phyloP scores from a whole-genome alignment of 1,139 yeast species.

The Geotrichum histeridarum region DNA sequence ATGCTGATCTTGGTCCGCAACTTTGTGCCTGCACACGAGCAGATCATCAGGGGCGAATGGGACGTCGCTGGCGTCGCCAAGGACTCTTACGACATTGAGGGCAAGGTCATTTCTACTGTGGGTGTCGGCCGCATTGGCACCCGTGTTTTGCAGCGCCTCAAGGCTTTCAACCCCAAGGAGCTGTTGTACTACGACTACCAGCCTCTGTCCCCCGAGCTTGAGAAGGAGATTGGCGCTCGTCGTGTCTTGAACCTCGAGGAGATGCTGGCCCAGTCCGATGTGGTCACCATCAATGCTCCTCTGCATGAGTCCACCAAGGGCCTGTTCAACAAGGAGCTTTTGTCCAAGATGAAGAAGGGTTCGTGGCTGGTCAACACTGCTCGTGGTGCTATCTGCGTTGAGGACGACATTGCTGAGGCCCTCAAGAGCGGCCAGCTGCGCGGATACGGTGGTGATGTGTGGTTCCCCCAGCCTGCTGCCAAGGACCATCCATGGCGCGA shows the following conservation, averaged over 20 bases:
- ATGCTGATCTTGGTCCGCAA: constrained; percentile 67
- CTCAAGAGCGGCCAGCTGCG: constrained; percentile 61
- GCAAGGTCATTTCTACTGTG: constrained; percentile 69
- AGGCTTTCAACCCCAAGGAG: constrained; percentile 71
- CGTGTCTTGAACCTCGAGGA: constrained; percentile 63
- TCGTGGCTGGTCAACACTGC: constrained; percentile 80
- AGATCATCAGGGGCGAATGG: constrained; percentile 59
- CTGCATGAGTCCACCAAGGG: constrained; percentile 67
- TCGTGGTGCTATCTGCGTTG: constrained; percentile 73
- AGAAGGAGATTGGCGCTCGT: constrained; percentile 53
- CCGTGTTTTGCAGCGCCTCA: constrained; percentile 66
- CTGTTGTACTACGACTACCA: constrained; percentile 74
- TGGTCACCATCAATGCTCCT: constrained; percentile 75
- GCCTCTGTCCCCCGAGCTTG: constrained; percentile 54
- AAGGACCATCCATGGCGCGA: constrained; percentile 71
- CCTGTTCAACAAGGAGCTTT: constrained; percentile 58
- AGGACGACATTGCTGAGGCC: constrained; percentile 72
- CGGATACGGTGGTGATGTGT: constrained; percentile 84
- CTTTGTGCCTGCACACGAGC: constrained; percentile 74
- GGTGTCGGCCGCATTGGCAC: constrained; percentile 83
- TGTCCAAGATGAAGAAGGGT: constrained; percentile 71
- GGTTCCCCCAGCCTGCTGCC: constrained; percentile 81
- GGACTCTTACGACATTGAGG: constrained; percentile 70
- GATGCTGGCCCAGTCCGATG: constrained; percentile 61
- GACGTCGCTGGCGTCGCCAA: constrained; percentile 75